These are phyloP conservation scores for Chytriomyces hyalinus DNA, from an alignment of 192 early-diverging fungal genomes.

Conservation along the genomic window DNA sequence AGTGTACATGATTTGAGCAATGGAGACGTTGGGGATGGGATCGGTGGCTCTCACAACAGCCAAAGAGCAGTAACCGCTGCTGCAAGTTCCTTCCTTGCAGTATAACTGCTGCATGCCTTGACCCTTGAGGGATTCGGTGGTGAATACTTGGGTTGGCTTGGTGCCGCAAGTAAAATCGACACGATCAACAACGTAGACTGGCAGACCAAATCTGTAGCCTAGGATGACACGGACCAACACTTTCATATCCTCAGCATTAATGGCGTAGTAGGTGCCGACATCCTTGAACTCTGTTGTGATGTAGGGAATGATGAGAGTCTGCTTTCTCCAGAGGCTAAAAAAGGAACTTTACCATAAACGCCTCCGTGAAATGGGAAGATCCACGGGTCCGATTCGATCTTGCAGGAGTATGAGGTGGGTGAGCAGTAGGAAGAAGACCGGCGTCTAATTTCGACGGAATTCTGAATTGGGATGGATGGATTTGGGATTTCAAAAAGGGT, in stretches of 20 bases:
- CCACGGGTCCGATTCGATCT: not conserved
- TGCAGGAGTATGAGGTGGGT: not conserved
- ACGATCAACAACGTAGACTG: not conserved
- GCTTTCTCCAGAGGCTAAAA: too few species aligned
- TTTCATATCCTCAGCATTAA: conserved; percentile 4
- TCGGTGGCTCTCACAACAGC: not conserved
- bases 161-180: not conserved
- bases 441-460: too few species aligned
- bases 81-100: not conserved
- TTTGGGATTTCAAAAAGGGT: too few species aligned
- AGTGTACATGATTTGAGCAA: too few species aligned
- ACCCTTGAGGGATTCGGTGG: too few species aligned
- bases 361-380: not conserved
- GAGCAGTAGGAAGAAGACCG: too few species aligned
- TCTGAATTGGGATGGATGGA: too few species aligned
- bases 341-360: too few species aligned
- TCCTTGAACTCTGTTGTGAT: not conserved
- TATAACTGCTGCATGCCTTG: not conserved
- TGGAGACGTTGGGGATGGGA: too few species aligned
- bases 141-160: not conserved
- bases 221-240: not conserved
- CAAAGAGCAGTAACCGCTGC: not conserved
- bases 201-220: not conserved
- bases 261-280: not conserved
- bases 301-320: too few species aligned